These are phyloP conservation scores for Chaetoceros muelleri DNA, from an alignment of 108 stramenopile species.

Conservation along the genomic window DNA sequence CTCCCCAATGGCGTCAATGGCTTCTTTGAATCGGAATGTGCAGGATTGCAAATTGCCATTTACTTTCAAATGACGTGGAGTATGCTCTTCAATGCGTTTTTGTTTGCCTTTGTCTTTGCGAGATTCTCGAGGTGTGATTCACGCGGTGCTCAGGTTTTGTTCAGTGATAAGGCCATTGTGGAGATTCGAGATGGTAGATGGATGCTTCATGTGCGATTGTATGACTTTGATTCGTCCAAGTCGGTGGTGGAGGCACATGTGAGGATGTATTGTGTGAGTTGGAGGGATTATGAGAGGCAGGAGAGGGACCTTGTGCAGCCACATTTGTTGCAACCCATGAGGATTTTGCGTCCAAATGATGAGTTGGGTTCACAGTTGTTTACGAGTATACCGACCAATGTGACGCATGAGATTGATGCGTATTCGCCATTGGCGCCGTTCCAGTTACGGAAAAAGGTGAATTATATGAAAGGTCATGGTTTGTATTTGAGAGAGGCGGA, in stretches of 20 bases:
- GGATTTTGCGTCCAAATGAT: constrained; percentile 53
- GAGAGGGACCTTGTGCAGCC: constrained; percentile 16
- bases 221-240: constrained; percentile 55
- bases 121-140: constrained; percentile 40
- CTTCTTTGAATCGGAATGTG: constrained; percentile 62
- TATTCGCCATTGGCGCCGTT: constrained; percentile 29
- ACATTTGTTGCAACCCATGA: constrained; percentile 29
- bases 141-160: constrained; percentile 58
- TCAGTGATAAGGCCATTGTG: constrained; percentile 56
- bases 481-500: constrained; percentile 39
- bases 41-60: constrained; percentile 44
- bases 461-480: constrained; percentile 16
- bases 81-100: constrained; percentile 73
- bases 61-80: constrained; percentile 62
- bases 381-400: constrained; percentile 33
- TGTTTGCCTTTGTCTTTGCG: constrained; percentile 62
- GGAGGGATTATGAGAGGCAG: constrained; percentile 11
- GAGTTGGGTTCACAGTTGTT: constrained; percentile 44
- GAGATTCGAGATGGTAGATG: constrained; percentile 7
- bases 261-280: constrained; percentile 56
- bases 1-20: constrained; percentile 39
- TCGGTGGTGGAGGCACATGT: constrained; percentile 83
- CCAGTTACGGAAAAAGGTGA: constrained; percentile 7
- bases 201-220: constrained; percentile 31
- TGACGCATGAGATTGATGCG: constrained; percentile 55